phyloP scores from a whole-genome alignment of 2,329 filamentous ascomycete genomes.

The Hymenoscyphus fructigenus region DNA sequence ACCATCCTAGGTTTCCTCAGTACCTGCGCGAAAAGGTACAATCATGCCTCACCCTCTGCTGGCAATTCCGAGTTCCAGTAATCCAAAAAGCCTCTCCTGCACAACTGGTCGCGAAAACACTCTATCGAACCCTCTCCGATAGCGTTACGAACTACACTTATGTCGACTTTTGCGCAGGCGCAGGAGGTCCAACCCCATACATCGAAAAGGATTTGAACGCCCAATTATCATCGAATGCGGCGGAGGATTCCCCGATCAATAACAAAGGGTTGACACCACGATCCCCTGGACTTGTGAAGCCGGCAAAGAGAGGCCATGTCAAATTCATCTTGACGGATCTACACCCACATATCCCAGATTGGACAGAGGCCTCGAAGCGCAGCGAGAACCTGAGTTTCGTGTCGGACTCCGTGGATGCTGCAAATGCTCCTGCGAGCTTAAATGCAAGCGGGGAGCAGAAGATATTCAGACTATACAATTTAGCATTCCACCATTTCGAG shows the following conservation, averaged over 20 bases:
- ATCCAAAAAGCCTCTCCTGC: constrained; percentile 59
- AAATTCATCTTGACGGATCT: constrained; percentile 66
- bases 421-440: constrained; percentile 53
- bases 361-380: constrained; percentile 52
- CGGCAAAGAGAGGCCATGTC: constrained; percentile 37
- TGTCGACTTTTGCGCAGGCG: constrained; percentile 75
- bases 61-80: constrained; percentile 59
- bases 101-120: constrained; percentile 56
- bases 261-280: constrained; percentile 22
- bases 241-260: constrained; percentile 28
- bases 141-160: constrained; percentile 57
- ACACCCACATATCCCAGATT: constrained; percentile 61
- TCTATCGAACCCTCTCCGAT: constrained; percentile 51
- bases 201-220: constrained; percentile 61
- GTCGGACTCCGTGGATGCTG: constrained; percentile 62
- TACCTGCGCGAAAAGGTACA: constrained; percentile 65
- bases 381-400: constrained; percentile 61
- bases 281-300: constrained; percentile 27
- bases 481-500: constrained; percentile 76
- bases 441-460: constrained; percentile 45
- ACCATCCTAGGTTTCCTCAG: constrained; percentile 56
- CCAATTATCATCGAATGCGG: constrained; percentile 34
- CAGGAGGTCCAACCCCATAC: constrained; percentile 66
- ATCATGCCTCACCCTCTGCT: constrained; percentile 61
- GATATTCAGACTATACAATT: constrained; percentile 69